Conservation (phyloP, 2,329 filamentous ascomycete genomes). For the Fusarium sp. region DNA sequence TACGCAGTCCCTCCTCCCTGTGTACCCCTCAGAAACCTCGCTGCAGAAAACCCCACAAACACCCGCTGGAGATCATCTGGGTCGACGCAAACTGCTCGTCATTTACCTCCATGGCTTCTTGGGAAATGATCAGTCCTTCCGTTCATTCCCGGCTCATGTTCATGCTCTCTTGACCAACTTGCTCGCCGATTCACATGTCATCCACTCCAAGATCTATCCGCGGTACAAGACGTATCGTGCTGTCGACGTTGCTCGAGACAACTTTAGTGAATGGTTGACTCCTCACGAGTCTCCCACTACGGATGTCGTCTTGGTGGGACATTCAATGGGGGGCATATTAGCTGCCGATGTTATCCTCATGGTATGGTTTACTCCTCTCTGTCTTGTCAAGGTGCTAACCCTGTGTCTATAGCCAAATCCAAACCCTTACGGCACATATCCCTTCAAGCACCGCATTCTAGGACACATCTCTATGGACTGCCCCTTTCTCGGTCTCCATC, state of each 20-base stretch:
- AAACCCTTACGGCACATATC: conserved; percentile 49
- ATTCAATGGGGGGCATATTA: conserved; percentile 90
- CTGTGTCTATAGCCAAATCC: conserved; percentile 44
- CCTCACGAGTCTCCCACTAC: conserved; percentile 80
- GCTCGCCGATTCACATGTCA: conserved; percentile 78
- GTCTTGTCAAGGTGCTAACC: neutral
- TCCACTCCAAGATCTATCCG: conserved; percentile 89
- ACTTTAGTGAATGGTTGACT: conserved; percentile 84
- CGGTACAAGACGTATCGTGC: conserved; percentile 81
- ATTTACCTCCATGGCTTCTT: conserved; percentile 93
- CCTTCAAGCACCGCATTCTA: conserved; percentile 79
- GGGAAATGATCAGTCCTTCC: conserved; percentile 88
- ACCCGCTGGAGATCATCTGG: conserved; percentile 11
- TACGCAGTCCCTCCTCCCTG: conserved; percentile 56
- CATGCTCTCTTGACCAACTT: conserved; percentile 78
- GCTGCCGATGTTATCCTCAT: conserved; percentile 82
- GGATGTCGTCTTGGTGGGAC: conserved; percentile 85
- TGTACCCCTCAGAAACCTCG: conserved; percentile 18
- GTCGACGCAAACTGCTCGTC: conserved; percentile 73
- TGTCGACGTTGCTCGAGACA: conserved; percentile 80
- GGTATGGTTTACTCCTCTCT: conserved; percentile 48
- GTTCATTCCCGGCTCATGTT: conserved; percentile 88
- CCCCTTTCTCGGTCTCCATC: conserved; percentile 89
- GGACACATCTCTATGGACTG: conserved; percentile 87
- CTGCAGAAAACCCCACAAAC: conserved; percentile 5